phyloP scores from a whole-genome alignment of 805 yeast species.

The Myxozyma lipomycoides region DNA sequence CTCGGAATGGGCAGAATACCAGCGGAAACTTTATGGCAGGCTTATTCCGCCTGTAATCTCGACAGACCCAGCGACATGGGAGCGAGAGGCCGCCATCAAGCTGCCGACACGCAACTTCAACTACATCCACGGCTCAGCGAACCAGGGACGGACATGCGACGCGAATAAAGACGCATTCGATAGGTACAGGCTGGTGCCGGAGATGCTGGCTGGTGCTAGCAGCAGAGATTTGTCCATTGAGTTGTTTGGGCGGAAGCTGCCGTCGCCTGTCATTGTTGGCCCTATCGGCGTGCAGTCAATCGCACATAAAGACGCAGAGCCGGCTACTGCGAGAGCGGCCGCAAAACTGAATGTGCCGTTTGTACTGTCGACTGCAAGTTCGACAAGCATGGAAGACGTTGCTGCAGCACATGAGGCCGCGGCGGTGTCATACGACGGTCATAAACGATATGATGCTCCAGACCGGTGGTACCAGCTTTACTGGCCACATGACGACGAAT shows the following conservation, averaged over 20 bases:
- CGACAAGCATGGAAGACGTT: slow-evolving; percentile 23
- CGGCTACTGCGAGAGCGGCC: slow-evolving; percentile 33
- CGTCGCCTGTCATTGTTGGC: slow-evolving; percentile 31
- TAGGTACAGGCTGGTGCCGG: slow-evolving; percentile 18
- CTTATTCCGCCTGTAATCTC: slow-evolving; percentile 14
- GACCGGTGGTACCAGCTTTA: slow-evolving; percentile 29
- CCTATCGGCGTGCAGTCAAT: slow-evolving; percentile 34
- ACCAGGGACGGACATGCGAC: slow-evolving; percentile 10
- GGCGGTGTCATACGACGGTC: background rate
- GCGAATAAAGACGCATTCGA: slow-evolving; percentile 20
- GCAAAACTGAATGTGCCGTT: slow-evolving; percentile 32
- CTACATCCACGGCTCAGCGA: slow-evolving; percentile 21
- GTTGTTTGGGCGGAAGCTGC: slow-evolving; percentile 29
- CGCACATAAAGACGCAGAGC: slow-evolving; percentile 32
- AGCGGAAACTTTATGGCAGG: slow-evolving; percentile 11
- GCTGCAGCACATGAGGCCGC: slow-evolving; percentile 17
- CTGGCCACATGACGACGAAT: slow-evolving; percentile 26
- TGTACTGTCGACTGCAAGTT: slow-evolving; percentile 32
- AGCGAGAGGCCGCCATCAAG: slow-evolving; percentile 7
- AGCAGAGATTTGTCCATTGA: slow-evolving; percentile 15
- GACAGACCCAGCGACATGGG: slow-evolving; percentile 11
- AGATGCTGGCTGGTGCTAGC: slow-evolving; percentile 16
- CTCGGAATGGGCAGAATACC: slow-evolving; percentile 21
- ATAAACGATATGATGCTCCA: background rate
- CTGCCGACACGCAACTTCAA: slow-evolving; percentile 14